Conservation (phyloP, 352 stramenopile genomes). For the Phytophthora pistaciae region DNA sequence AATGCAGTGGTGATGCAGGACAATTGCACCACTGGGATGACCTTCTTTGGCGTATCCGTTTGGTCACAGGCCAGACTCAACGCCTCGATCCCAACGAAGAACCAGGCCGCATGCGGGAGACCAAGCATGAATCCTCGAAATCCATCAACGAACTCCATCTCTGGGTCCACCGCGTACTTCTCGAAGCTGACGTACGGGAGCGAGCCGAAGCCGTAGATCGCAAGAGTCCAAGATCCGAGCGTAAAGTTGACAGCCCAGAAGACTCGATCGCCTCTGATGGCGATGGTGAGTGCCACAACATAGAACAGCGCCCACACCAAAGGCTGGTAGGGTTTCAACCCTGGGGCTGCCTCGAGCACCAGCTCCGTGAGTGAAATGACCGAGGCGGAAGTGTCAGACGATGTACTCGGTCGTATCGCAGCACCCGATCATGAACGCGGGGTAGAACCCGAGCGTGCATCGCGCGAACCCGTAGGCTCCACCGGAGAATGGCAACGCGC, state of each 20-base stretch:
- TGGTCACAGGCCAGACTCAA: slow-evolving; percentile 35
- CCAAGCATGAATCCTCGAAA: slow-evolving; percentile 33
- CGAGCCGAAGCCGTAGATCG: slow-evolving; percentile 44
- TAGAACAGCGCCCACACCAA: slow-evolving; percentile 37
- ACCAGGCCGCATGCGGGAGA: slow-evolving; percentile 40
- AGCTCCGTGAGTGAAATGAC: slow-evolving; percentile 37
- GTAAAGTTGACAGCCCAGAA: slow-evolving; percentile 43
- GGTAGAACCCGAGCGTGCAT: slow-evolving; percentile 40
- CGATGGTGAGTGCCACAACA: slow-evolving; percentile 26
- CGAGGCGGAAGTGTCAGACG: slow-evolving; percentile 36
- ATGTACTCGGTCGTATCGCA: slow-evolving; percentile 45
- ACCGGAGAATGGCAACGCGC: slow-evolving; percentile 32
- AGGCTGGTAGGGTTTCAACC: slow-evolving; percentile 15
- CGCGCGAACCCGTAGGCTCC: slow-evolving; percentile 37
- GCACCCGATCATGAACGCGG: slow-evolving; percentile 39
- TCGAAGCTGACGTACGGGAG: slow-evolving; percentile 30
- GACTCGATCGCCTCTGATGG: slow-evolving; percentile 24
- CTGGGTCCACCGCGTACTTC: slow-evolving; percentile 2
- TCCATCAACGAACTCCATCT: slow-evolving; percentile 7
- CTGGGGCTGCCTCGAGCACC: slow-evolving; percentile 23
- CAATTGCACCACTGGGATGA: slow-evolving; percentile 46
- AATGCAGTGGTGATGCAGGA: slow-evolving; percentile 44
- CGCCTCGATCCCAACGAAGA: slow-evolving; percentile 51
- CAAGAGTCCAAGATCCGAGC: slow-evolving; percentile 30
- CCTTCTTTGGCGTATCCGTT: slow-evolving; percentile 38